Base-by-base conservation (phyloP, 192 early-diverging fungal species). In the Mortierella claussenii region DNA sequence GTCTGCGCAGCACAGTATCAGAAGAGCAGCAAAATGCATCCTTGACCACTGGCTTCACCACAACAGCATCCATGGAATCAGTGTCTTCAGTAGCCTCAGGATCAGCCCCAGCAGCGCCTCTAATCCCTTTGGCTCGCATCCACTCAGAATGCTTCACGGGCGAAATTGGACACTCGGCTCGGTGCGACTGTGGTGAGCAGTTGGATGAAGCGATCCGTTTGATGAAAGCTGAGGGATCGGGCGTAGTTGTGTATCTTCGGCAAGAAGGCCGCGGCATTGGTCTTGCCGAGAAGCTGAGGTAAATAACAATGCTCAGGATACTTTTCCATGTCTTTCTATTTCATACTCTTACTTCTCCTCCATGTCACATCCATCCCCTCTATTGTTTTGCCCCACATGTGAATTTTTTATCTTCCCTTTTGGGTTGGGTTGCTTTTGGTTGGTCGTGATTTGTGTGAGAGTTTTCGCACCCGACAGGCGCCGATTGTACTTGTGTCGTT, bases 71-170 rank as follows among this genome's bases (percentile, higher is more conserved):
- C 13, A 23, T 43, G 3, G 23, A 31, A 13, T 10, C 37, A 40
- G 13, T 13, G 13, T 7, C 8, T 10, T 40, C 37, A 40, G 13
- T 13, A 40, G n/a, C 45, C 11, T 17, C 58, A 3, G n/a, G n/a
- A n/a, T n/a, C n/a, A n/a, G n/a, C n/a, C n/a, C n/a, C n/a, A n/a
- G n/a, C n/a, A n/a, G n/a, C n/a, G n/a, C n/a, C n/a, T n/a, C 45
- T 55, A 23, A 52, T 85, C 0, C 94, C 96, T 24, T 68, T 99
- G 40, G 92, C 91, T 12, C 89, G 97, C 23, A 96, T 99, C 45
- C 97, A 99, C 70, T 97, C 96, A 0, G 96, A 94, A 69, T 99
- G 97, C 69, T 97, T 96, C 62, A 99, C 97, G 0, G 96, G 97
- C 46, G 97, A 99, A 68, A 97, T 94, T 0, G 88, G 97, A 3